phyloP scores from a whole-genome alignment of 768 basidiomycete species.

The Tylopilus rubrobrunneus region DNA sequence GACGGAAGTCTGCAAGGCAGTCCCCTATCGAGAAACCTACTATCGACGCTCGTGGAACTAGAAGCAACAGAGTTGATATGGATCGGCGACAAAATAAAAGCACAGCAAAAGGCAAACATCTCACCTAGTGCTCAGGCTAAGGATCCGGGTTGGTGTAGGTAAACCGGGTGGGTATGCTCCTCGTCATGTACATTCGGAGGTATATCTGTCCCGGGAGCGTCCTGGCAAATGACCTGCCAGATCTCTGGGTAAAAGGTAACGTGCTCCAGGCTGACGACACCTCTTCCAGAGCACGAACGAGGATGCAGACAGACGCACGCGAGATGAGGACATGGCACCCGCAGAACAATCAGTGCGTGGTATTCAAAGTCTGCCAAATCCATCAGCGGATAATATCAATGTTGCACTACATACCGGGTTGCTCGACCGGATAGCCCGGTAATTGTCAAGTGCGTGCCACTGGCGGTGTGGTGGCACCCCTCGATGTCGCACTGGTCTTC shows the following conservation, averaged over 20 bases:
- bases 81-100: not conserved
- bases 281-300: not conserved
- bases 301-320: not conserved
- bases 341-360: not conserved
- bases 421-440: not conserved
- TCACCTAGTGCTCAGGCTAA: not conserved
- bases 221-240: slow-evolving; percentile 23
- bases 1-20: slow-evolving; percentile 8
- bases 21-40: slow-evolving; percentile 6
- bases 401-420: not conserved
- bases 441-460: too few relatives aligned
- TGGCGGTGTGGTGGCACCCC: too few relatives aligned
- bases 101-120: not conserved
- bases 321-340: not conserved
- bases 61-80: not conserved
- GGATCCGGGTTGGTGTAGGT: slow-evolving; percentile 8
- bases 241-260: slow-evolving; percentile 11
- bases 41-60: not conserved
- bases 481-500: too few relatives aligned
- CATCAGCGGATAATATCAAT: not conserved
- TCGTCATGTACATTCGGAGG: not conserved
- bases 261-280: slow-evolving; percentile 15
- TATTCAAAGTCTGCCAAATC: not conserved
- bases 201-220: slow-evolving; percentile 2
- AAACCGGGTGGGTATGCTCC: slow-evolving; percentile 21